Evolutionary conservation across 768 basidiomycete genomes (phyloP).

Genomic region (Mycena metata): DNA sequence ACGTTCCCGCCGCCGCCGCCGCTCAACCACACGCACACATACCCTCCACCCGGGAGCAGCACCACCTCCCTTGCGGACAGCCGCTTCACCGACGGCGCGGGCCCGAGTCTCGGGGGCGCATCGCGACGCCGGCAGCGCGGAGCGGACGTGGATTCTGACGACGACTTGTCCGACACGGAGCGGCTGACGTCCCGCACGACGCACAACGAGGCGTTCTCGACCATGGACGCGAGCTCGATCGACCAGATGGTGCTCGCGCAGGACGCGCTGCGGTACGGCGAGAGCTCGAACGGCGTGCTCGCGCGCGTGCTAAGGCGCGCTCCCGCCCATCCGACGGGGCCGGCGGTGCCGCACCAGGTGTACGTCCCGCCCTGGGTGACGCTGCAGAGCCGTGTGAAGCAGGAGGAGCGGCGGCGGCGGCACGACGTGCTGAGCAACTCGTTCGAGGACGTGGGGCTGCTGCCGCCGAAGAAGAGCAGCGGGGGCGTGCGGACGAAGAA

Average conservation of each 20-base stretch:
- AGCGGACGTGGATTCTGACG: constrained; percentile 40
- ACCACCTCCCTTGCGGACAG: constrained; percentile 16
- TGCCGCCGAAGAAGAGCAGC: constrained; percentile 65
- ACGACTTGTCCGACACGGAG: constrained; percentile 35
- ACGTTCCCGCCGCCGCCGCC: constrained; percentile 32
- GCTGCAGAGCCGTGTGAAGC: constrained; percentile 71
- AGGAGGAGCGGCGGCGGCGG: constrained; percentile 77
- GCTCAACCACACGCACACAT: constrained; percentile 18
- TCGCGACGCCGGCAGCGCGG: constrained; percentile 46
- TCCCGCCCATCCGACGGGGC: constrained; percentile 13
- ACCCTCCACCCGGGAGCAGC: constrained; percentile 22
- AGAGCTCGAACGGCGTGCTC: constrained; percentile 30
- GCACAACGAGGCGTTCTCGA: constrained; percentile 73
- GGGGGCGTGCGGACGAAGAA: constrained; percentile 39
- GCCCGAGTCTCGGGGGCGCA: constrained; percentile 1
- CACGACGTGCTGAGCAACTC: constrained; percentile 79
- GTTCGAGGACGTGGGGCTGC: constrained; percentile 84
- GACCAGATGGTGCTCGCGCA: constrained; percentile 57
- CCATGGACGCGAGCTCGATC: constrained; percentile 67
- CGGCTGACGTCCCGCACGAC: constrained; percentile 60
- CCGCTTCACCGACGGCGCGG: not conserved
- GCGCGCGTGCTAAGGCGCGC: constrained; percentile 26
- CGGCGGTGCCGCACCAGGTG: constrained; percentile 32
- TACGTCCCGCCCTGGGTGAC: constrained; percentile 73
- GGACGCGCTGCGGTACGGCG: constrained; percentile 33